Base-by-base conservation (phyloP, 257 asterid species). In the Nicotiana paniculata region DNA sequence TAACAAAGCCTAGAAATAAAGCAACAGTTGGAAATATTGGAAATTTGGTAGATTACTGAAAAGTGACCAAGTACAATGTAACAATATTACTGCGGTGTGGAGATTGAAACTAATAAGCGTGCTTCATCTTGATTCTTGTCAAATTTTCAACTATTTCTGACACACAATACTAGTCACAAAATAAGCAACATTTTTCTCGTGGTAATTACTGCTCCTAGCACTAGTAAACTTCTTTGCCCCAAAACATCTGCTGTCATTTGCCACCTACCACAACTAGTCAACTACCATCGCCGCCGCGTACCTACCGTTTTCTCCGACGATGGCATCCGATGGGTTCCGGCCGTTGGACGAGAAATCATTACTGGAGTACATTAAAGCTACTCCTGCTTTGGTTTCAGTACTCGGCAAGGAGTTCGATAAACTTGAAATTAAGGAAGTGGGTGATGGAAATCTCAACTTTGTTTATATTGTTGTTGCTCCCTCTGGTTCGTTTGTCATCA, bases 381-480 rank as follows among this genome's bases (percentile, higher is more conserved):
- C 99, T 35, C 97, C 98, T 9, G 21, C 91, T 59, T 91, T 96
- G 28, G 88, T 95, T 26, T 84, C 87, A 66, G 90, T 90, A 87
- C 91, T 96, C 6, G 98, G 95, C 0, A 77, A 87, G 59, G 86
- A 91, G 68, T 86, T 93, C 48, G 95, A 96, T 72, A 81, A 90
- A 35, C 90, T 94, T 69, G 85, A 90, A 69, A 87, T 96, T 82
- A 90, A 89, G 85, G 99, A 96, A 90, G 97, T 96, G 1, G 99
- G 99, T 61, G 99, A 96, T 82, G 99, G 99, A 77, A 96, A 96
- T 89, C 97, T 96, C 86, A 96, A 96, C 88, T 96, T 93, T 70
- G 99, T 96, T 28, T 96, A 88, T 84, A 93, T 96, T 81, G 95
- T 94, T 67, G 53, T 69, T 35, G 82, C 92, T 33, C 85, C 90